Conservation (phyloP, 768 basidiomycete genomes). For the Hebeloma cylindrosporum region DNA sequence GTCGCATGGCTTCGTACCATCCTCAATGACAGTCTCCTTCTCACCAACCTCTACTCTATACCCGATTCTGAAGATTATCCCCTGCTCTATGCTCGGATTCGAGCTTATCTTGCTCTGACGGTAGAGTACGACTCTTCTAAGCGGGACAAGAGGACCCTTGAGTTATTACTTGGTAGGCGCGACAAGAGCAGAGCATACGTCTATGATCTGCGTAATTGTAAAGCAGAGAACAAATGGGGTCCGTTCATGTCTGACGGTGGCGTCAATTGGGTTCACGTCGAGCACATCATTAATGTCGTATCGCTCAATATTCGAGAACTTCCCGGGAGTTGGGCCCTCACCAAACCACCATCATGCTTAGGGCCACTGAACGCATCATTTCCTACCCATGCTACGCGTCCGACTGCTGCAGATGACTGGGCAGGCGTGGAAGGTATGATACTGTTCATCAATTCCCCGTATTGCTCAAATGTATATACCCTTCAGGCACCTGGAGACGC, state of each 20-base stretch:
- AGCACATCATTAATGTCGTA: conserved; percentile 57
- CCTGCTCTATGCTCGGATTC: conserved; percentile 44
- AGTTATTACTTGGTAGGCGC: conserved; percentile 36
- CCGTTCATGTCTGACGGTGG: conserved; percentile 46
- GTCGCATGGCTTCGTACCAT: conserved; percentile 48
- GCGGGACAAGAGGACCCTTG: conserved; percentile 26
- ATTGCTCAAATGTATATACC: conserved; percentile 2
- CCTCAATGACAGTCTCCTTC: conserved; percentile 38
- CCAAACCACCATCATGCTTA: conserved; percentile 50
- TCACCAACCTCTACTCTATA: conserved; percentile 23
- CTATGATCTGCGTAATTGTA: conserved; percentile 66
- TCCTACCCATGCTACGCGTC: conserved; percentile 34
- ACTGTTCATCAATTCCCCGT: background rate
- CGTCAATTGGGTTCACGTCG: conserved; percentile 66
- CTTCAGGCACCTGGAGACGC: conserved; percentile 63
- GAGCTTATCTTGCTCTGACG: conserved; percentile 48
- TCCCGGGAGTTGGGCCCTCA: conserved; percentile 32
- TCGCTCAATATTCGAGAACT: conserved; percentile 52
- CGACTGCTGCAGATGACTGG: conserved; percentile 52
- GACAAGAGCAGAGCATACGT: conserved; percentile 54
- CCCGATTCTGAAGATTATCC: conserved; percentile 16
- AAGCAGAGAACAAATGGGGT: conserved; percentile 51
- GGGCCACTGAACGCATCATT: conserved; percentile 55
- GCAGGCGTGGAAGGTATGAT: conserved; percentile 62
- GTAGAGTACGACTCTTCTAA: conserved; percentile 33